These are phyloP conservation scores for Megacollybia marginata DNA, from an alignment of 768 basidiomycete genomes.

Conservation along the genomic window DNA sequence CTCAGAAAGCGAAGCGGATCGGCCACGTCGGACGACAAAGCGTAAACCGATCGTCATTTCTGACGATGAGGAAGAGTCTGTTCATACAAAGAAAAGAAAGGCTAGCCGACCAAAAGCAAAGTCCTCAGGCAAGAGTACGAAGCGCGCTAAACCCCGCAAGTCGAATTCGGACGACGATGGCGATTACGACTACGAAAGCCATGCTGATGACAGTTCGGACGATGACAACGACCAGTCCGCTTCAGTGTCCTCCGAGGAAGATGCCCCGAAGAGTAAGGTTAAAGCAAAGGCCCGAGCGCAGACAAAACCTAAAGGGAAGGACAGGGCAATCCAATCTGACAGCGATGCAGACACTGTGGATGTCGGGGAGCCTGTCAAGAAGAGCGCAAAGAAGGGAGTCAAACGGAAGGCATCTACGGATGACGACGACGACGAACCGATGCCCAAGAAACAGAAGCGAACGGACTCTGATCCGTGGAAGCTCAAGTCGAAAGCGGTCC, in stretches of 20 bases:
- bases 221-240: constrained; percentile 1
- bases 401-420: constrained; percentile 26
- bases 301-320: constrained; percentile 17
- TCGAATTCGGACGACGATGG: background rate
- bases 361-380: constrained; percentile 39
- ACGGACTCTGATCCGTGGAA: constrained; percentile 75
- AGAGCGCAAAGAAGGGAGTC: constrained; percentile 20
- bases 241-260: constrained; percentile 27
- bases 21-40: constrained; percentile 30
- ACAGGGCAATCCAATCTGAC: constrained; percentile 13
- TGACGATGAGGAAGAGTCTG: constrained; percentile 38
- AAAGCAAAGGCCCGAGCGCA: constrained; percentile 16
- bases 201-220: constrained; percentile 1
- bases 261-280: constrained; percentile 20
- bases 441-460: constrained; percentile 54
- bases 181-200: constrained; percentile 10
- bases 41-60: constrained; percentile 41
- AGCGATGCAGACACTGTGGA: constrained; percentile 45
- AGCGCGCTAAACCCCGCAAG: constrained; percentile 1
- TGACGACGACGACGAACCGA: constrained; percentile 26
- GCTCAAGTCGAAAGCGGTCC: constrained; percentile 52
- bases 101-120: constrained; percentile 15
- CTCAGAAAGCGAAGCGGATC: constrained; percentile 26
- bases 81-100: constrained; percentile 19
- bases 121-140: constrained; percentile 1